Conservation (phyloP, 1,284 basidiomycete species). For the Boletus smithii region DNA sequence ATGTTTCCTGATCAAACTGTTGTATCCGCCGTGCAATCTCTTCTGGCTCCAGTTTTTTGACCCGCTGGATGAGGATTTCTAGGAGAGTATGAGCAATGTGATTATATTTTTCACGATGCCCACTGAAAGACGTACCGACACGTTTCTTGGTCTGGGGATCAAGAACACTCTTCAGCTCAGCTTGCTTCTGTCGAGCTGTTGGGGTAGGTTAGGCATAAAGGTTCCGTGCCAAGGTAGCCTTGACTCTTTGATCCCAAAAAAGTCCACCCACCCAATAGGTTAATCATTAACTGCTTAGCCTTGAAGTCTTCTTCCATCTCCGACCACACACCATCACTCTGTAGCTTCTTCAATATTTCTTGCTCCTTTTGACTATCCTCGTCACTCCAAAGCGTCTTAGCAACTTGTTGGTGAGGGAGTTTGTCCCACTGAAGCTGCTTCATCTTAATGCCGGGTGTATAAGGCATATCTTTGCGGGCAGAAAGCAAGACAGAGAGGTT, state of each 20-base stretch:
- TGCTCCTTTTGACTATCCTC: slow-evolving; percentile 69
- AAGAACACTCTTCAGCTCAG: slow-evolving; percentile 87
- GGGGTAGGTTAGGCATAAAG: slow-evolving; percentile 1
- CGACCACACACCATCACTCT: slow-evolving; percentile 83
- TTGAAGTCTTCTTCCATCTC: slow-evolving; percentile 99
- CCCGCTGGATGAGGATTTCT: slow-evolving; percentile 90
- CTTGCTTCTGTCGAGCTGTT: slow-evolving; percentile 73
- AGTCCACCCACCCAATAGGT: slow-evolving; percentile 60
- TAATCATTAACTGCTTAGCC: slow-evolving; percentile 90
- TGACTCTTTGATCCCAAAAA: not conserved
- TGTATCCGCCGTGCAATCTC: slow-evolving; percentile 81
- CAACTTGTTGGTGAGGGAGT: slow-evolving; percentile 79
- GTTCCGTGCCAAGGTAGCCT: not conserved
- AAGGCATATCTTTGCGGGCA: slow-evolving; percentile 80
- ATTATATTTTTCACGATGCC: not conserved
- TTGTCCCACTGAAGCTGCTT: slow-evolving; percentile 99
- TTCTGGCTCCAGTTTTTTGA: slow-evolving; percentile 79
- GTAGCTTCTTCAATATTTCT: slow-evolving; percentile 77
- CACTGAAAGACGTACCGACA: slow-evolving; percentile 60
- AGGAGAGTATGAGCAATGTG: not conserved
- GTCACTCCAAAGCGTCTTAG: slow-evolving; percentile 80
- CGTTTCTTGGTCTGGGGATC: slow-evolving; percentile 88
- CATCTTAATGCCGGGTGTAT: slow-evolving; percentile 89
- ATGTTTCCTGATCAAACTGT: slow-evolving; percentile 81
- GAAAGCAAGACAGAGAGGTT: slow-evolving; percentile 54